Evolutionary conservation across 2,329 filamentous ascomycete species (phyloP).

Genomic region (Trichoderma gracile): DNA sequence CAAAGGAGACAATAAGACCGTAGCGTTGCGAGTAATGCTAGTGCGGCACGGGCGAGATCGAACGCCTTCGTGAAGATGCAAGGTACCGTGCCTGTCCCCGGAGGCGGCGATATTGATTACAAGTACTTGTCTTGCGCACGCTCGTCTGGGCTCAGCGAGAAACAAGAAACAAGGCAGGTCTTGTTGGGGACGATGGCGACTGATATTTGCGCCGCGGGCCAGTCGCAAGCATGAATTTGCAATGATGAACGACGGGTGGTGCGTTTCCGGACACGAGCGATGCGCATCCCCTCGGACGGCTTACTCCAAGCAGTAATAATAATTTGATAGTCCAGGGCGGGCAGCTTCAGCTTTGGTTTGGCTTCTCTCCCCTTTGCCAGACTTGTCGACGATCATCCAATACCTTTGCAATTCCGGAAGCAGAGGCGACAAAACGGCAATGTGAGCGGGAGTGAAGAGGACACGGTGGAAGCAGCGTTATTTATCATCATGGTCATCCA

Average conservation of each 20-base stretch:
- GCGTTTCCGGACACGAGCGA: background rate
- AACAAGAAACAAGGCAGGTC: background rate
- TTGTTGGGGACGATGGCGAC: slow-evolving; percentile 17
- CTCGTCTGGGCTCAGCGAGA: background rate
- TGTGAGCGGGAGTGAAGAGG: slow-evolving; percentile 1
- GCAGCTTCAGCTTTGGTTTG: too few species aligned
- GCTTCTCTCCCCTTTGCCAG: background rate
- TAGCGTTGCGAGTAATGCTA: slow-evolving; percentile 21
- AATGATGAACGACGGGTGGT: slow-evolving; percentile 6
- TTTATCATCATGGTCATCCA: slow-evolving; percentile 20
- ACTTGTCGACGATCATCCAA: background rate
- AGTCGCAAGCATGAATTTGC: background rate
- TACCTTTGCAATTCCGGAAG: background rate
- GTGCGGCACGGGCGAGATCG: background rate
- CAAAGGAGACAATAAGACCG: background rate
- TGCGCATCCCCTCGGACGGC: slow-evolving; percentile 11
- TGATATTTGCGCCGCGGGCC: slow-evolving; percentile 21
- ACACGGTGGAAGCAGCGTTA: background rate
- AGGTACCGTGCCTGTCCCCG: background rate
- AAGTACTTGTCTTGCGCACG: background rate
- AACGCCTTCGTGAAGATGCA: background rate
- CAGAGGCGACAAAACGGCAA: background rate
- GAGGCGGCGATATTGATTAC: slow-evolving; percentile 10
- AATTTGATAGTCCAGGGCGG: too few species aligned
- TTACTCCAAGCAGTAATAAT: slow-evolving; percentile 1